Evolutionary conservation across 2,329 filamentous ascomycete species (phyloP).

Genomic region (Colletotrichum sp.): DNA sequence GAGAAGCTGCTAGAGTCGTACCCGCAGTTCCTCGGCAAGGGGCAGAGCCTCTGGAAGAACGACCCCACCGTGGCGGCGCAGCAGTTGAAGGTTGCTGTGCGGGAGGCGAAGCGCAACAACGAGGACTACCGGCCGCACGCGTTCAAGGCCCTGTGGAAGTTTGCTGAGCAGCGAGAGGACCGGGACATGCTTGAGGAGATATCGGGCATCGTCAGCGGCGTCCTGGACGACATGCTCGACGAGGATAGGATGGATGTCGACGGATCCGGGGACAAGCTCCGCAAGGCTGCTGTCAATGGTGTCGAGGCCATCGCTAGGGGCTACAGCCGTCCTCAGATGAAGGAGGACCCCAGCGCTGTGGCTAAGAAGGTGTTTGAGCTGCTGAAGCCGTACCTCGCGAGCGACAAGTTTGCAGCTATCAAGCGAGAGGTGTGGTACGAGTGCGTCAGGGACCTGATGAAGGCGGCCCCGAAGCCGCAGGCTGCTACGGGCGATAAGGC

Average conservation of each 20-base stretch:
- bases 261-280: conserved; percentile 45
- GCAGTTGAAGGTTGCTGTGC: conserved; percentile 80
- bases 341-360: conserved; percentile 38
- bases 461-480: conserved; percentile 35
- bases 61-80: conserved; percentile 61
- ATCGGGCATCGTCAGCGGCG: conserved; percentile 64
- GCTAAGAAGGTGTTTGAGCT: conserved; percentile 43
- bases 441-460: conserved; percentile 51
- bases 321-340: conserved; percentile 49
- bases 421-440: conserved; percentile 59
- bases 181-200: conserved; percentile 74
- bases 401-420: conserved; percentile 43
- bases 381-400: conserved; percentile 45
- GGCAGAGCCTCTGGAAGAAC: conserved; percentile 60
- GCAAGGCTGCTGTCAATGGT: conserved; percentile 52
- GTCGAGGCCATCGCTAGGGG: conserved; percentile 56
- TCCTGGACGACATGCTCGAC: conserved; percentile 63
- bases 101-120: conserved; percentile 93
- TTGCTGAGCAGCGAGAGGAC: conserved; percentile 71
- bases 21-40: conserved; percentile 75
- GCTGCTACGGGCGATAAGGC: conserved; percentile 19
- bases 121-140: conserved; percentile 81
- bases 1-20: conserved; percentile 83
- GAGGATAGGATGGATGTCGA: conserved; percentile 76
- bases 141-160: conserved; percentile 73